These are phyloP conservation scores for Capsicum pubescens DNA, from an alignment of 257 asterid genomes.

Conservation along the genomic window DNA sequence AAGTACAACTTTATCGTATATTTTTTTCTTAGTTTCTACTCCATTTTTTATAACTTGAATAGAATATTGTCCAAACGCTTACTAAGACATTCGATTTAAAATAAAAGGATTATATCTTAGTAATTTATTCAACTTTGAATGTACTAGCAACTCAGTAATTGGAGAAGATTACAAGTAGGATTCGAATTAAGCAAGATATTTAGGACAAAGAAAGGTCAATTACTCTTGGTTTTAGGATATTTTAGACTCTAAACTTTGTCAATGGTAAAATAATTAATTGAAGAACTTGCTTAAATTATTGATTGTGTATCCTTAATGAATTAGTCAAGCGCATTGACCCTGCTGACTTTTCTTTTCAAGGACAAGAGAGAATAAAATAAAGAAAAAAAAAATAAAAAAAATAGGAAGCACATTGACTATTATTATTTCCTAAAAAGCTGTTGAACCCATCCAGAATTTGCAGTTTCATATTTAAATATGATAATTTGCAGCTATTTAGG, in stretches of 20 bases:
- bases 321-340: not conserved
- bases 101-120: not conserved
- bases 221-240: not conserved
- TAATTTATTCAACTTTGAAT: not conserved
- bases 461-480: not conserved
- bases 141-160: not conserved
- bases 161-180: not conserved
- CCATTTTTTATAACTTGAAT: not conserved
- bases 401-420: not conserved
- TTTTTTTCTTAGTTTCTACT: not conserved
- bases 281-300: conserved; percentile 3
- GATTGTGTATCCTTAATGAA: not conserved
- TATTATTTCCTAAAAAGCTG: not conserved
- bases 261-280: not conserved
- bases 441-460: conserved; percentile 2
- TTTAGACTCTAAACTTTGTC: not conserved
- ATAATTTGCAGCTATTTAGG: not conserved
- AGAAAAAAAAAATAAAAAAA: not conserved
- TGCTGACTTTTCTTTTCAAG: not conserved
- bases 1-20: not conserved
- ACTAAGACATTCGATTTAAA: not conserved
- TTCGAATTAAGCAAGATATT: not conserved
- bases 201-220: not conserved
- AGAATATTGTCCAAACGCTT: not conserved
- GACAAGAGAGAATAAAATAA: not conserved